Percentiles rank a stretch among this genome's conserved stretches.
These are phyloP conservation scores for Golovinomyces cichoracearum DNA, from an alignment of 2,329 filamentous ascomycete genomes.

Conservation along the genomic window DNA sequence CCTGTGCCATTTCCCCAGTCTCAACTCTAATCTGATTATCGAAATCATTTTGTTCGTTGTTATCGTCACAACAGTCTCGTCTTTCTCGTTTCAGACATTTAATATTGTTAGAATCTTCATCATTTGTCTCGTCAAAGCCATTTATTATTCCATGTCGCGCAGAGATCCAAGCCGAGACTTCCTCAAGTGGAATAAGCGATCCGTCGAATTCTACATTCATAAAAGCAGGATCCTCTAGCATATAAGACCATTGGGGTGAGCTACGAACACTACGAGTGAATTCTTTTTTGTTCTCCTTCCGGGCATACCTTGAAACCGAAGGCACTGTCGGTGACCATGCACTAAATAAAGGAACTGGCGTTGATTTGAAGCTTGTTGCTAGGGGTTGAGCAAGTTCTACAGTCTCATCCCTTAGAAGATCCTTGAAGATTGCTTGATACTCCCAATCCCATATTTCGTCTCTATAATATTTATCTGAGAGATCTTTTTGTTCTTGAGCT, in stretches of 20 bases:
- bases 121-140: neutral
- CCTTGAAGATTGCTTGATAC: constrained; percentile 16
- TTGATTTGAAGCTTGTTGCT: constrained; percentile 19
- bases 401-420: constrained; percentile 16
- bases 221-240: constrained; percentile 23
- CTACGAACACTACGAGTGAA: constrained; percentile 20
- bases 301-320: constrained; percentile 22
- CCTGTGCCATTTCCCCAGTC: constrained; percentile 2
- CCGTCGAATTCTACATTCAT: constrained; percentile 7
- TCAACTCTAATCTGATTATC: constrained; percentile 5
- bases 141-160: constrained; percentile 4
- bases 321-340: constrained; percentile 11
- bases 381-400: constrained; percentile 24
- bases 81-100: constrained; percentile 10
- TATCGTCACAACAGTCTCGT: constrained; percentile 3
- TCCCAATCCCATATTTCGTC: constrained; percentile 18
- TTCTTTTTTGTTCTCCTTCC: constrained; percentile 19
- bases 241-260: constrained; percentile 17
- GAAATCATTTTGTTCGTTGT: constrained; percentile 2
- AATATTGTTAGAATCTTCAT: constrained; percentile 1
- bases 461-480: constrained; percentile 6
- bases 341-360: constrained; percentile 19
- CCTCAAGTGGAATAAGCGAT: constrained; percentile 9
- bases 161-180: constrained; percentile 9
- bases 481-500: neutral